Conservation (phyloP, 2,329 filamentous ascomycete species). For the Talaromyces amestolkiae region DNA sequence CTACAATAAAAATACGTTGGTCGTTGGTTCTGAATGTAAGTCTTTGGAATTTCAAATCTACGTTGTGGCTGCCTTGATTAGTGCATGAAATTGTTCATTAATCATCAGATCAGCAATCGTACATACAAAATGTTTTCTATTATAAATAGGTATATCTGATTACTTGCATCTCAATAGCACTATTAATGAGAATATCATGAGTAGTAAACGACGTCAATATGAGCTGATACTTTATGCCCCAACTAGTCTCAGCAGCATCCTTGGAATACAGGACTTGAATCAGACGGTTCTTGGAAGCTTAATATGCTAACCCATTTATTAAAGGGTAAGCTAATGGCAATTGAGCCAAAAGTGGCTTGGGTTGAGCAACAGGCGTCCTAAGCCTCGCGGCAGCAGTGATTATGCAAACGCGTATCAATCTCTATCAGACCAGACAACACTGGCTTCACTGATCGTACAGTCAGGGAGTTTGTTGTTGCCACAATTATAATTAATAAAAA, state of each 20-base stretch:
- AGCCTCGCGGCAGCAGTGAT: no score
- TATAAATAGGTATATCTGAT: not conserved
- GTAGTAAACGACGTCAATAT: conserved; percentile 8
- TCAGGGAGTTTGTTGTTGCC: not conserved
- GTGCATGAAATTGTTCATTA: not conserved
- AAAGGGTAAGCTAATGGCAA: not conserved
- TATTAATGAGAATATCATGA: not conserved
- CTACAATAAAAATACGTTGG: not conserved
- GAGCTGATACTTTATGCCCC: not conserved
- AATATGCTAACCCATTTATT: not conserved
- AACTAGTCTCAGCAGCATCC: not conserved
- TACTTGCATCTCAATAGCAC: not conserved
- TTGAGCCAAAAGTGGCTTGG: not conserved
- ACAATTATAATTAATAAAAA: not conserved
- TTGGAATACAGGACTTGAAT: not conserved
- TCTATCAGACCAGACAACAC: no score
- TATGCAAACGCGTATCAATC: not conserved
- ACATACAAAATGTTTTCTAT: not conserved
- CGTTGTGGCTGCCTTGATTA: no score
- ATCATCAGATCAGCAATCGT: not conserved
- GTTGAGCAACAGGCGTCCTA: not conserved
- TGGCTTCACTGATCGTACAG: not conserved
- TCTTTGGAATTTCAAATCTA: not conserved
- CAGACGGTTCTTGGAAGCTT: conserved; percentile 1
- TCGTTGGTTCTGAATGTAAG: not conserved